A percentile compares a stretch with the other conserved stretches of the same genome.
Evolutionary conservation across 805 yeast genomes (phyloP).

Genomic region (Sporopachydermia quercuum): DNA sequence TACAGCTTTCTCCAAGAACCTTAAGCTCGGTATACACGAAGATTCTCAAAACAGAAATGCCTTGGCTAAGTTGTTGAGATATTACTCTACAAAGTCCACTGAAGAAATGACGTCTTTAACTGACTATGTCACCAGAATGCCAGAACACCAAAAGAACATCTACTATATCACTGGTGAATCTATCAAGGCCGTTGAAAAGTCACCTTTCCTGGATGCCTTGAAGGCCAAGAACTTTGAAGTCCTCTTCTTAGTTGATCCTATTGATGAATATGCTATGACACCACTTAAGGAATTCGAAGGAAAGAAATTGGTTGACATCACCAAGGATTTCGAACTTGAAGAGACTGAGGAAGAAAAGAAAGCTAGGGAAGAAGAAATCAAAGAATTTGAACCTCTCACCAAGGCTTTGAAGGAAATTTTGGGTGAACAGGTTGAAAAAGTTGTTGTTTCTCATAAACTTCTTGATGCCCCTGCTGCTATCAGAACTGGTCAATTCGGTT

Average conservation of each 20-base stretch:
- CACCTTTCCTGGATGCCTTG: slow-evolving; percentile 97
- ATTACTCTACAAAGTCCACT: slow-evolving; percentile 87
- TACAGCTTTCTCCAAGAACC: slow-evolving; percentile 94
- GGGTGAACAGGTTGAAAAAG: slow-evolving; percentile 99
- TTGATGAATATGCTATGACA: slow-evolving; percentile 98
- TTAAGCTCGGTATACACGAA: slow-evolving; percentile 98
- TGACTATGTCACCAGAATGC: slow-evolving; percentile 98
- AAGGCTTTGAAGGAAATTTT: slow-evolving; percentile 92
- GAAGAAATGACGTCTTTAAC: slow-evolving; percentile 91
- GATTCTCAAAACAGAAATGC: slow-evolving; percentile 95
- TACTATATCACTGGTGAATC: slow-evolving; percentile 99
- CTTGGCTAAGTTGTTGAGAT: slow-evolving; percentile 91
- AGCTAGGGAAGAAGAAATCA: slow-evolving; percentile 82
- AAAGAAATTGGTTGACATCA: slow-evolving; percentile 96
- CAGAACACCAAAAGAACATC: slow-evolving; percentile 98
- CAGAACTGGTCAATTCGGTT: slow-evolving; percentile 99
- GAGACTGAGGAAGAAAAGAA: slow-evolving; percentile 98
- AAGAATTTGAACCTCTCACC: slow-evolving; percentile 86
- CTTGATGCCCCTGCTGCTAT: slow-evolving; percentile 99
- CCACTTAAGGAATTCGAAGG: slow-evolving; percentile 99
- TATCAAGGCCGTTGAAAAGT: slow-evolving; percentile 92
- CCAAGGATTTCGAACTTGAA: slow-evolving; percentile 97
- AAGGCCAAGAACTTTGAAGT: slow-evolving; percentile 98
- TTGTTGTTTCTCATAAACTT: slow-evolving; percentile 92
- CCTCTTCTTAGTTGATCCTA: slow-evolving; percentile 95